Percentiles rank a stretch among this genome's conserved stretches.
phyloP scores from a whole-genome alignment of 805 yeast species.

The Candida coleopterorum region DNA sequence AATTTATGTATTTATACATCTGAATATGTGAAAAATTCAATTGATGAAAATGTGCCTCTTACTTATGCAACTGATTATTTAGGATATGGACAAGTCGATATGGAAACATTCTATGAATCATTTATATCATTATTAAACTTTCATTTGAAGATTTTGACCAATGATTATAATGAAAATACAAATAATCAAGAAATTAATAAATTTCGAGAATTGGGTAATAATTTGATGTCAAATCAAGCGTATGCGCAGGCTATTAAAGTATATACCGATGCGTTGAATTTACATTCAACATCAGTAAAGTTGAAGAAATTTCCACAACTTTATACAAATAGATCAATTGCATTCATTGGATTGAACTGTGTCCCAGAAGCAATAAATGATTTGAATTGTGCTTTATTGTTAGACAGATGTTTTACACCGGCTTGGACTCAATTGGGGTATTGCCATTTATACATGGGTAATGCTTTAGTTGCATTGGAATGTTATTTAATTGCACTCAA shows the following conservation, averaged over 20 bases:
- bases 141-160: neutral
- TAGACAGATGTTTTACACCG: conserved; percentile 32
- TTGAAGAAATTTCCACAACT: conserved; percentile 24
- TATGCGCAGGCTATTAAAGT: conserved; percentile 36
- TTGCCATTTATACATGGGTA: conserved; percentile 39
- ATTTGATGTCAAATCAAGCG: conserved; percentile 30
- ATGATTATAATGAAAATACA: neutral
- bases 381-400: conserved; percentile 25
- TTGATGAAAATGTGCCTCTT: neutral
- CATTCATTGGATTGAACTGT: conserved; percentile 38
- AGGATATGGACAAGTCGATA: neutral
- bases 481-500: conserved; percentile 31
- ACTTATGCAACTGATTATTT: neutral
- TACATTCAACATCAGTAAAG: conserved; percentile 13
- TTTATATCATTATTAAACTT: conserved; percentile 1
- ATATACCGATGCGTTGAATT: conserved; percentile 33
- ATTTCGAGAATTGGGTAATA: conserved; percentile 38
- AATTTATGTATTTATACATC: neutral
- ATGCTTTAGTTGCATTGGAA: conserved; percentile 26
- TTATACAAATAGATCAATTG: conserved; percentile 35
- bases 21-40: conserved; percentile 1
- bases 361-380: conserved; percentile 36
- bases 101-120: neutral
- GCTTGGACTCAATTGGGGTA: conserved; percentile 43
- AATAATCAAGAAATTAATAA: conserved; percentile 8